phyloP scores from a whole-genome alignment of 495 filamentous ascomycete genomes.

The Lasiosphaeriaceae sp. region DNA sequence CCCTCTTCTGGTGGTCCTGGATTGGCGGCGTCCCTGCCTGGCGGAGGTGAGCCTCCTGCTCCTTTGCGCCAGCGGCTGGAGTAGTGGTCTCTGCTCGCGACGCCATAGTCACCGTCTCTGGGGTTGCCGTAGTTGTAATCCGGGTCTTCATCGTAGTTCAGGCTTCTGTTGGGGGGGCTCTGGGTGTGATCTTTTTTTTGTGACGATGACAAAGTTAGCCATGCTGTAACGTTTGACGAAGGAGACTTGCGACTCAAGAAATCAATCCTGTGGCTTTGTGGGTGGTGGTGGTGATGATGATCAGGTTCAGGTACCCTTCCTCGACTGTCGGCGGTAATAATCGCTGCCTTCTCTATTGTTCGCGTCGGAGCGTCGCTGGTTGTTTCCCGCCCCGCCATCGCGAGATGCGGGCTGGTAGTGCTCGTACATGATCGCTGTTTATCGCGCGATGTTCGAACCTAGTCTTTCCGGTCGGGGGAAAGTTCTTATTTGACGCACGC shows the following conservation, averaged over 20 bases:
- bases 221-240: slow-evolving; percentile 13
- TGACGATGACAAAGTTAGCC: slow-evolving; percentile 29
- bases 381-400: slow-evolving; percentile 12
- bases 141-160: slow-evolving; percentile 30
- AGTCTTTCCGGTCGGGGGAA: too few species aligned
- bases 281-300: slow-evolving; percentile 1
- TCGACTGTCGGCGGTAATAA: slow-evolving; percentile 35
- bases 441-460: too few species aligned
- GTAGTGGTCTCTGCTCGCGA: slow-evolving; percentile 1
- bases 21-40: background rate
- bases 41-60: background rate
- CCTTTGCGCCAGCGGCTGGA: background rate
- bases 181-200: slow-evolving; percentile 20
- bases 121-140: slow-evolving; percentile 5
- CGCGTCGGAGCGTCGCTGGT: slow-evolving; percentile 20
- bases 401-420: slow-evolving; percentile 14
- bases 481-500: too few species aligned
- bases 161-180: slow-evolving; percentile 15
- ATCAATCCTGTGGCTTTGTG: background rate
- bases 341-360: slow-evolving; percentile 20
- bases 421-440: slow-evolving; percentile 19
- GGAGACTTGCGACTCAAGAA: background rate
- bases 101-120: too few species aligned
- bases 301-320: slow-evolving; percentile 43
- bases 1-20: background rate